Base-by-base conservation (phyloP, 2,329 filamentous ascomycete species). In the Bipolaris zeicola region DNA sequence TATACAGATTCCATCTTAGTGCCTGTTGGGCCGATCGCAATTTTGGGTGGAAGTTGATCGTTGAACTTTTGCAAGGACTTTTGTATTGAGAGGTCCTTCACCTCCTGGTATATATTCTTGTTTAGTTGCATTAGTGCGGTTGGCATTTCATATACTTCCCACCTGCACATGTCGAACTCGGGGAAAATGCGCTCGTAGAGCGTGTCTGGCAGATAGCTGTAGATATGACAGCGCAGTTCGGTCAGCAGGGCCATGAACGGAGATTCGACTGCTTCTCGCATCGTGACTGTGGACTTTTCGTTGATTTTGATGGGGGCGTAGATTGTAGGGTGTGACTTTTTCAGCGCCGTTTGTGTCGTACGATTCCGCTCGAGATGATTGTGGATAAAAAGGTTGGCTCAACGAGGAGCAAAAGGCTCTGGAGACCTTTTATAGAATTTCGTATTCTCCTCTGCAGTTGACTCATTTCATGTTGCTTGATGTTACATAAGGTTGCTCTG, bases 221-320 rank as follows among this genome's bases (percentile, higher is more conserved):
- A 50, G n/a, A 33, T n/a, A n/a, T 39, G 22, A 20, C 22, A 50
- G 16, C 47, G 47, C 16, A 50, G 47, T 50, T 50, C 47, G 36
- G 24, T 41, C 0, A 16, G 47, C 4, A 50, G 31, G 22, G 26
- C 24, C 22, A 41, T 50, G 47, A 31, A 50, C 6, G 24, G 36
- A 41, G 24, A 31, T 10, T 28, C 6, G 3, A 10, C 22, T 41
- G 16, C 22, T 31, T 14, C 36, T 22, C 11, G 16, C 7, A 10
- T 11, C 10, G 36, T 28, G 37, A 20, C 24, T 50, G n/a, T 41
- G 2, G 24, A 22, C 33, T 18, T 10, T 18, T 33, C 6, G 37
- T 42, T 18, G 16, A 3, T n/a, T 33, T 33, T 7, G 47, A n/a
- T 5, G 20, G 16, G 8, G 20, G 39, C 18, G 20, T 42, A 14